Conservation (phyloP, 805 yeast genomes). For the Monosporozyma solicola region DNA sequence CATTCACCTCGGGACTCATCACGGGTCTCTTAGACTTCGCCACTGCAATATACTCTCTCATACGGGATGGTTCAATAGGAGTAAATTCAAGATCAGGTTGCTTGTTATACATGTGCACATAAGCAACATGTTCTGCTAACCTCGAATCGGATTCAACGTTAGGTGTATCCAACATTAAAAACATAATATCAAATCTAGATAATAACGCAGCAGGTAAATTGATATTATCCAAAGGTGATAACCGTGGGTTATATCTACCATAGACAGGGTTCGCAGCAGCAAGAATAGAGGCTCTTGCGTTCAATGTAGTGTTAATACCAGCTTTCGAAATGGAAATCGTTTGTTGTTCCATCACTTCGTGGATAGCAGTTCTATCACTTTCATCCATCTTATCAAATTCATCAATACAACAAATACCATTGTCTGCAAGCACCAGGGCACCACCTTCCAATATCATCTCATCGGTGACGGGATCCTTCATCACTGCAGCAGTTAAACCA, state of each 20-base stretch:
- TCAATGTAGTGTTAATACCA: constrained; percentile 90
- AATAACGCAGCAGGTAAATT: constrained; percentile 93
- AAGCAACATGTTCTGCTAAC: constrained; percentile 89
- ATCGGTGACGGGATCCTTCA: constrained; percentile 98
- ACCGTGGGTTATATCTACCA: constrained; percentile 84
- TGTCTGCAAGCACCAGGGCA: constrained; percentile 92
- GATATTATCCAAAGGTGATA: constrained; percentile 91
- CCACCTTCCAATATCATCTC: constrained; percentile 98
- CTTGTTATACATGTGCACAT: constrained; percentile 84
- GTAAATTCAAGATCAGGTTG: constrained; percentile 73
- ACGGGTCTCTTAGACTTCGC: constrained; percentile 83
- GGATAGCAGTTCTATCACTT: constrained; percentile 91
- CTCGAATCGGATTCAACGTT: constrained; percentile 69
- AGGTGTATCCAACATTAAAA: constrained; percentile 79
- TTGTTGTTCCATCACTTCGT: constrained; percentile 99
- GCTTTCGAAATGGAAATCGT: constrained; percentile 96
- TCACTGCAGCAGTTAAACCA: constrained; percentile 97
- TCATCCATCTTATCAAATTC: constrained; percentile 99
- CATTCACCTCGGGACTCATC: constrained; percentile 75
- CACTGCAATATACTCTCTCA: constrained; percentile 79
- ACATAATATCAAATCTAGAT: constrained; percentile 89
- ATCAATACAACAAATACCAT: constrained; percentile 97
- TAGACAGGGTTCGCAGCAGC: constrained; percentile 99
- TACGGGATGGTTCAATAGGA: constrained; percentile 69
- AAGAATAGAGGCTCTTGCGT: constrained; percentile 88